A percentile compares a stretch with the other conserved stretches of the same genome.
These are phyloP conservation scores for Andrographis paniculata DNA, from an alignment of 305 asterid species.

Conservation along the genomic window DNA sequence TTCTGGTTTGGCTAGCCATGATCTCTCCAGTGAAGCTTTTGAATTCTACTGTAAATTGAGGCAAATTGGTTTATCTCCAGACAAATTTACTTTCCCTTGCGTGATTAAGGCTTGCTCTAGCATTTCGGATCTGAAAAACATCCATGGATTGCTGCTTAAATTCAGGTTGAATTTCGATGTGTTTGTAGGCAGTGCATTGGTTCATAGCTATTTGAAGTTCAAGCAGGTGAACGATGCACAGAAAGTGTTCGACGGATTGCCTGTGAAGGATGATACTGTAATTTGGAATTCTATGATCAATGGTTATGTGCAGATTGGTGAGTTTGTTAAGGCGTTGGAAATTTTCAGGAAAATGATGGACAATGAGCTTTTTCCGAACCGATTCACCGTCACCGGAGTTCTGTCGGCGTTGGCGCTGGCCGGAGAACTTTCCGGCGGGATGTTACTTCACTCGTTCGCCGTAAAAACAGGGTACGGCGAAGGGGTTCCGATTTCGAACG, in stretches of 20 bases:
- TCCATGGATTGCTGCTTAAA: slow-evolving; percentile 51
- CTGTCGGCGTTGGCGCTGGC: slow-evolving; percentile 53
- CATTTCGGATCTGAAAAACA: slow-evolving; percentile 32
- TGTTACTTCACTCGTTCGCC: slow-evolving; percentile 42
- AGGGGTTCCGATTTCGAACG: slow-evolving; percentile 50
- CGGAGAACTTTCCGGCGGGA: slow-evolving; percentile 49
- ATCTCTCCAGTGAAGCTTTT: slow-evolving; percentile 31
- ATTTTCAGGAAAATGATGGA: slow-evolving; percentile 49
- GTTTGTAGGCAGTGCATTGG: slow-evolving; percentile 65
- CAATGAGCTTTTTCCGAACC: slow-evolving; percentile 35
- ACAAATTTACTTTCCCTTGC: slow-evolving; percentile 70
- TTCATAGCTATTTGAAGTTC: slow-evolving; percentile 47
- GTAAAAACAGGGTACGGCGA: slow-evolving; percentile 42
- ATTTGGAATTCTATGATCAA: slow-evolving; percentile 82
- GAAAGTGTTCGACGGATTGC: slow-evolving; percentile 56
- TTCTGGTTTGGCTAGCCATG: slow-evolving; percentile 50
- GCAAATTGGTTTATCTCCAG: slow-evolving; percentile 42
- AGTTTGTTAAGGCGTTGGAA: slow-evolving; percentile 33
- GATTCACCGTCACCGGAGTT: slow-evolving; percentile 52
- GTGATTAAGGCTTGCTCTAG: slow-evolving; percentile 56
- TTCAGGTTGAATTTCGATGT: slow-evolving; percentile 47
- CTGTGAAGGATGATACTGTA: slow-evolving; percentile 52
- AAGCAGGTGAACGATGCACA: slow-evolving; percentile 45
- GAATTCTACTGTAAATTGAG: slow-evolving; percentile 47
- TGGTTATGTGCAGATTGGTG: slow-evolving; percentile 58